phyloP scores from a whole-genome alignment of 2,329 filamentous ascomycete species.

The Penicillium sp. region DNA sequence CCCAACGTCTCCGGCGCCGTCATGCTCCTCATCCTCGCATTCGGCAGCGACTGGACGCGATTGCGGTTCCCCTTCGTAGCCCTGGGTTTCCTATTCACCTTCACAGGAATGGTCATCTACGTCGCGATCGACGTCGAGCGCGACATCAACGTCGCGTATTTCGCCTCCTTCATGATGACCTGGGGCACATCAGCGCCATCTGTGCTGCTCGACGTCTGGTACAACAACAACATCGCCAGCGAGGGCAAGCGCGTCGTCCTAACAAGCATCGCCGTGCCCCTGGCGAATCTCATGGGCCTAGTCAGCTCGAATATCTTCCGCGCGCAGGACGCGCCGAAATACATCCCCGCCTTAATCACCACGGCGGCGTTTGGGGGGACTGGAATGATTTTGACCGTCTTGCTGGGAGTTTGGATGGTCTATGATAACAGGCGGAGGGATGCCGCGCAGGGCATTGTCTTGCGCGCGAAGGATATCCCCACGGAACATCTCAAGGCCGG shows the following conservation, averaged over 20 bases:
- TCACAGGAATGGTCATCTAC: constrained; percentile 79
- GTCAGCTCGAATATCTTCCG: constrained; percentile 72
- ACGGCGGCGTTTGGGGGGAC: constrained; percentile 57
- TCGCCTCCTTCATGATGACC: constrained; percentile 80
- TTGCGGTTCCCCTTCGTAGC: constrained; percentile 66
- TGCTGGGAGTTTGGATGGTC: constrained; percentile 67
- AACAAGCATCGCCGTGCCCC: constrained; percentile 74
- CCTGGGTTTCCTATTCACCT: constrained; percentile 73
- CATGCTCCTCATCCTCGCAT: constrained; percentile 72
- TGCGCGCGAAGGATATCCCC: constrained; percentile 62
- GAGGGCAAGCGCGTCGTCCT: constrained; percentile 73
- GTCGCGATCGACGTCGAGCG: constrained; percentile 68
- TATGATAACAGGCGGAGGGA: constrained; percentile 68
- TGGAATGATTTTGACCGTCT: constrained; percentile 60
- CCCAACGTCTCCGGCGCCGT: constrained; percentile 74
- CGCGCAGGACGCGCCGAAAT: constrained; percentile 67
- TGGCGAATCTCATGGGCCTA: constrained; percentile 78
- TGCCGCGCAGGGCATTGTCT: constrained; percentile 58
- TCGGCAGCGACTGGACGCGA: constrained; percentile 45
- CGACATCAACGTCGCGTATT: constrained; percentile 70
- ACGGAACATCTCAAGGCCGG: constrained; percentile 62
- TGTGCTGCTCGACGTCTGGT: constrained; percentile 70
- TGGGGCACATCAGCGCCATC: constrained; percentile 78
- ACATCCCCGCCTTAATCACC: constrained; percentile 68
- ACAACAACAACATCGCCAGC: constrained; percentile 82